Conservation (phyloP, 805 yeast species). For the Metschnikowia henanensis region DNA sequence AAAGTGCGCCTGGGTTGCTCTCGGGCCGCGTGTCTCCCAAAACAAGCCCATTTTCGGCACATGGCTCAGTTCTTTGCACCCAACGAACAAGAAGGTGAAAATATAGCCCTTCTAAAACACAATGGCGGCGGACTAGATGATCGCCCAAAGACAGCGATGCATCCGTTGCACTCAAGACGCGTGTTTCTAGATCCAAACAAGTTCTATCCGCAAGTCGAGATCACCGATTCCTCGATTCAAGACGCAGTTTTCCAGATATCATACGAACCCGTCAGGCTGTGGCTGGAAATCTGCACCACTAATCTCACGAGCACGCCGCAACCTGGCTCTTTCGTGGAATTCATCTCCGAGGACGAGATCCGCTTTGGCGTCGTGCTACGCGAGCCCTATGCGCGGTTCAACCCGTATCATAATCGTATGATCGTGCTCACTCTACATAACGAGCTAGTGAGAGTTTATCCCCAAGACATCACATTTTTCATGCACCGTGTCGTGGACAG, state of each 20-base stretch:
- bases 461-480: conserved; percentile 33
- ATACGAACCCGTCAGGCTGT: conserved; percentile 11
- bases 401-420: conserved; percentile 31
- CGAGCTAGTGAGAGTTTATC: conserved; percentile 25
- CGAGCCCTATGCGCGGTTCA: conserved; percentile 32
- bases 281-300: conserved; percentile 15
- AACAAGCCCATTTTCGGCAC: neutral
- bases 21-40: neutral
- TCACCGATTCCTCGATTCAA: conserved; percentile 16
- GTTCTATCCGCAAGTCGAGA: conserved; percentile 18
- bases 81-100: conserved; percentile 1
- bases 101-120: neutral
- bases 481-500: conserved; percentile 25
- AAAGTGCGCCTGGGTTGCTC: neutral
- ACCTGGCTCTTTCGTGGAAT: conserved; percentile 43
- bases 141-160: neutral
- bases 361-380: conserved; percentile 39
- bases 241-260: conserved; percentile 7
- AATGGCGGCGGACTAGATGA: neutral
- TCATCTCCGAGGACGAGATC: conserved; percentile 19
- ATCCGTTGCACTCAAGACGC: neutral
- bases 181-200: conserved; percentile 15
- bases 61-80: conserved; percentile 13
- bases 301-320: conserved; percentile 17
- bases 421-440: conserved; percentile 35